Evolutionary conservation across 345 rosid genomes (phyloP).

Genomic region (Aquilaria yunnanensis): DNA sequence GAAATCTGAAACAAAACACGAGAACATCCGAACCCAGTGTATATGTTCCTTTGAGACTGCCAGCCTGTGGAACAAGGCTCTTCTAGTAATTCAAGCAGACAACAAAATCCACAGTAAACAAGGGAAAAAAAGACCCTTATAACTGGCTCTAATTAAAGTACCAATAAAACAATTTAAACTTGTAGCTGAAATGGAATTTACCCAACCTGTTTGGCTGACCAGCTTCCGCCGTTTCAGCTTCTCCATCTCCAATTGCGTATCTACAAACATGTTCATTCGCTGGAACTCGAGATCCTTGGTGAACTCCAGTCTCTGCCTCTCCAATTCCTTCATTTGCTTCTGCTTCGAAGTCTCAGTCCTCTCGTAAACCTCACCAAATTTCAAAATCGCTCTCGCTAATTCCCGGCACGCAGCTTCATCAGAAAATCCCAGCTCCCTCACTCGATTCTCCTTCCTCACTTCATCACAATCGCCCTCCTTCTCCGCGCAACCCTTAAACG

Average conservation of each 20-base stretch:
- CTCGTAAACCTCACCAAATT: conserved; percentile 64
- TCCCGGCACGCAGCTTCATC: conserved; percentile 45
- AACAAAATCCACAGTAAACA: too few relatives aligned
- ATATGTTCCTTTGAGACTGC: too few relatives aligned
- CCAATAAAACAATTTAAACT: too few relatives aligned
- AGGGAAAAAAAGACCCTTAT: too few relatives aligned
- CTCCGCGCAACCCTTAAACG: conserved; percentile 24
- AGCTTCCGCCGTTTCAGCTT: conserved; percentile 37
- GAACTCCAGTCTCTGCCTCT: conserved; percentile 75
- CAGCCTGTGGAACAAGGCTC: too few relatives aligned
- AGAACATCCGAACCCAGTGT: too few relatives aligned
- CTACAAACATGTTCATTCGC: conserved; percentile 66
- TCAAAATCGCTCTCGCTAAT: conserved; percentile 54
- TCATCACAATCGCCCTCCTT: conserved; percentile 44
- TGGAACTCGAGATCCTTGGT: conserved; percentile 62
- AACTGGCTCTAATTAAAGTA: too few relatives aligned
- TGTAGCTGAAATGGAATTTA: too few relatives aligned
- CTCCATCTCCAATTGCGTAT: conserved; percentile 59
- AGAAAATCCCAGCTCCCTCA: conserved; percentile 32
- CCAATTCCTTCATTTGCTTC: conserved; percentile 64
- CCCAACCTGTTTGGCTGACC: conserved; percentile 23
- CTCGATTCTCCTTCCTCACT: conserved; percentile 33
- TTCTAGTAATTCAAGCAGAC: too few relatives aligned
- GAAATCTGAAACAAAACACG: too few relatives aligned
- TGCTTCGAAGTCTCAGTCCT: conserved; percentile 59